Percentiles rank a stretch among this genome's conserved stretches.
Conservation (phyloP, 805 yeast genomes). For the Clavispora carvajalis region DNA sequence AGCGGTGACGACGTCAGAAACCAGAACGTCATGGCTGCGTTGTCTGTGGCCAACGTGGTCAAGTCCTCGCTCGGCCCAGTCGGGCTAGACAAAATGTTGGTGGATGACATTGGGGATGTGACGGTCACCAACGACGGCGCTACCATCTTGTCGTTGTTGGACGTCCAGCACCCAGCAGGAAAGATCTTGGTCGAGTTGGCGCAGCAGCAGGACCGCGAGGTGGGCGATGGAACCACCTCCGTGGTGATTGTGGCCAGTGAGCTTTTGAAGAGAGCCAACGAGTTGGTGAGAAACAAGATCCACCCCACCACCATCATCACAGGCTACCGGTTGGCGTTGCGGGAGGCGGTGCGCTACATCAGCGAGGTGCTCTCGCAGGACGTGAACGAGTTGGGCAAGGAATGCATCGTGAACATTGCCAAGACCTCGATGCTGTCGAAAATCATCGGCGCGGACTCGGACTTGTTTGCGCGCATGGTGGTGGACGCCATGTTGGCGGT, state of each 20-base stretch:
- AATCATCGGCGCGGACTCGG: slow-evolving; percentile 91
- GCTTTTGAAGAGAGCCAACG: slow-evolving; percentile 86
- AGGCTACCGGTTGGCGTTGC: slow-evolving; percentile 89
- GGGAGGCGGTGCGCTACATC: slow-evolving; percentile 85
- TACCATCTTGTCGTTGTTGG: slow-evolving; percentile 81
- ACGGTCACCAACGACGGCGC: slow-evolving; percentile 99
- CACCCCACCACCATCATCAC: slow-evolving; percentile 98
- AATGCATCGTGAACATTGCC: slow-evolving; percentile 84
- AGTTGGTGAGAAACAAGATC: slow-evolving; percentile 84
- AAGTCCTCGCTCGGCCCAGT: slow-evolving; percentile 97
- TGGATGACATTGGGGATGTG: slow-evolving; percentile 98
- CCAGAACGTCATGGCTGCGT: slow-evolving; percentile 93
- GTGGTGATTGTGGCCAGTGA: slow-evolving; percentile 96
- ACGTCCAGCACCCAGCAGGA: slow-evolving; percentile 99
- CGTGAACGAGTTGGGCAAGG: slow-evolving; percentile 76
- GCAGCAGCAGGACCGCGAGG: slow-evolving; percentile 98
- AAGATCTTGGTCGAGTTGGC: slow-evolving; percentile 95
- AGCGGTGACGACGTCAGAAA: slow-evolving; percentile 95
- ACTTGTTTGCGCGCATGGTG: slow-evolving; percentile 82
- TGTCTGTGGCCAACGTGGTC: slow-evolving; percentile 75
- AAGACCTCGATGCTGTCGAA: slow-evolving; percentile 96
- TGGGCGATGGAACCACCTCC: slow-evolving; percentile 97
- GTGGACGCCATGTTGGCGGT: slow-evolving; percentile 96
- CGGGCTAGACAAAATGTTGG: slow-evolving; percentile 96
- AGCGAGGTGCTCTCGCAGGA: slow-evolving; percentile 77